Base-by-base conservation (phyloP, 192 early-diverging fungal genomes). In the Dissophora ornata region DNA sequence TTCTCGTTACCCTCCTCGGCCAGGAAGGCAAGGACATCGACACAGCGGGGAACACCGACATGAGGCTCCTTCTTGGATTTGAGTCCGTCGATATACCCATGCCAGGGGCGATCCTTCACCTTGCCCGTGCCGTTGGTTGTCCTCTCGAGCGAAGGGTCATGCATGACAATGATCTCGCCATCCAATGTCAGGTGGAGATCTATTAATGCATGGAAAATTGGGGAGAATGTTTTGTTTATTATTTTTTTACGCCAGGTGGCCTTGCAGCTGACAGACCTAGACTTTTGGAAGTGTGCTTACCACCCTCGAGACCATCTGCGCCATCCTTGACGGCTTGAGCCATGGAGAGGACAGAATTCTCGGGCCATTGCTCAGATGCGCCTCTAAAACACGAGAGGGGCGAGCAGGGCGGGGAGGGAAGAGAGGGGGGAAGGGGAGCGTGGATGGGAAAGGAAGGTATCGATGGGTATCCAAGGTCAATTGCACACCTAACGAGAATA, bases 321-420 rank as follows among this genome's bases (percentile, higher is more conserved):
- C 83, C 83, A 19, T 84, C 85, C 21, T 81, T 69, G 26, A 88
- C 46, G 1, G 87, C 87, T 54, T 80, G 71, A n/a, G 67, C 64
- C 67, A 84, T 81, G 5, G 87, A 80, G 3, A 83, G n/a, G 28
- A 88, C 61, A 0, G 87, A 85, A 56, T 88, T 88, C 68, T 88
- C 87, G 2, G 85, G 81, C 57, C 83, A 83, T 49, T 71, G 62
- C 10, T 77, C 81, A 22, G 82, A 83, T 32, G 66, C 79, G 21
- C 87, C 87, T 38, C 87, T 79, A 71, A 81, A 70, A 57, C 15
- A 60, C 15, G 42, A 46, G 22, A 41, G 40, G 32, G 68, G 22
- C 12, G 29, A 32, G n/a, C n/a, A n/a, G 15, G 38, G 45, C 24
- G 8, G 36, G 47, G 16, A 21, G 12, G 34, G 9, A n/a, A n/a